Base-by-base conservation (phyloP, 2,329 filamentous ascomycete species). In the Colletotrichum horii region DNA sequence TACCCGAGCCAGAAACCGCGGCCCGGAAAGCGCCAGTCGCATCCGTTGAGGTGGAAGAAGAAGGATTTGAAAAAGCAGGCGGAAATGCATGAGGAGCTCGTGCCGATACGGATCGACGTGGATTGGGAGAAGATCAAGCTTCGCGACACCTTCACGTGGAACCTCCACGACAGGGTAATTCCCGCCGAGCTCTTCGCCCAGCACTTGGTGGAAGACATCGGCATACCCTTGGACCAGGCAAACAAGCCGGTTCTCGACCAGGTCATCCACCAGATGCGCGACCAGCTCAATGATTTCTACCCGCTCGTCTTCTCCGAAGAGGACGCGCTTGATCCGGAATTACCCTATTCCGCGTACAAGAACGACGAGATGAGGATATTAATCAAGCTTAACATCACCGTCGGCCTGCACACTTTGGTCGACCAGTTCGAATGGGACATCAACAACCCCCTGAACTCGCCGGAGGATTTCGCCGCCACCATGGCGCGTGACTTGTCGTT, bases 391-490 rank as follows among this genome's bases (percentile, higher is more conserved):
- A 98, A 98, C 85, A 98, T 99, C 81, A 98, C 97, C 8, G 98
- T 99, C 81, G 97, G 96, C 55, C 94, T 95, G 78, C 95, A 98
- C 82, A 98, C 96, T 0, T 89, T 99, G 30, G 94, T 98, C 43
- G 97, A 99, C 81, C 97, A 98, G 83, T 98, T 99, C 77, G 97
- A 99, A 85, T 99, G 97, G 97, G 97, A 99, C 80, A 96, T 98
- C 83, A 98, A 98, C 85, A 97, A 98, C 83, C 94, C 96, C 0
- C 87, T 94, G 70, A 99, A 99, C 83, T 97, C 94, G 0, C 96
- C 97, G 4, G 97, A 99, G 85, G 95, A 98, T 74, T 99, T 99
- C 83, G 97, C 97, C 30, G 89, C 91, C 76, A 93, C 93, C 82
- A 98, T 98, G 95, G 93, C 96, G 1, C 92, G 93, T 75, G 97